Percentiles rank a stretch among this genome's conserved stretches.
Conservation (phyloP, 2,329 filamentous ascomycete species). For the Scolecobasidium constrictum region DNA sequence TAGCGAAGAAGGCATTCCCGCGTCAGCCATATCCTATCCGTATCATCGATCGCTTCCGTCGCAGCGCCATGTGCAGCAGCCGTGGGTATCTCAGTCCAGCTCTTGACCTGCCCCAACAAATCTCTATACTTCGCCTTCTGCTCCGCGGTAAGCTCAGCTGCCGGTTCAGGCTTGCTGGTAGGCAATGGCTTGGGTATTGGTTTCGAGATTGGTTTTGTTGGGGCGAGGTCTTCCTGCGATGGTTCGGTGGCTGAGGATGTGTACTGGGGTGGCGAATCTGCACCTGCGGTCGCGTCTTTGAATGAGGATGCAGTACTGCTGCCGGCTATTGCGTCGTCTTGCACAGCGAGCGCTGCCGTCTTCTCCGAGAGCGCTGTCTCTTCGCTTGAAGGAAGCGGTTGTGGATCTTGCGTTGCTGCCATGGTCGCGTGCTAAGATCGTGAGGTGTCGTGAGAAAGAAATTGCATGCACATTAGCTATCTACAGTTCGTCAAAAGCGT, state of each 20-base stretch:
- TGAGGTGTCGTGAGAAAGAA: no score
- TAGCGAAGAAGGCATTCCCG: conserved; percentile 88
- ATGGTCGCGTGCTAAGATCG: no score
- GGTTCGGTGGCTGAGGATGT: conserved; percentile 17
- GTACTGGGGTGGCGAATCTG: no score
- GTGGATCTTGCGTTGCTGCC: not conserved
- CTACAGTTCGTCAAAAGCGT: no score
- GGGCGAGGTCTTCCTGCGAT: not conserved
- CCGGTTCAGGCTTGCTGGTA: conserved; percentile 44
- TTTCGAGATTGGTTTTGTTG: conserved; percentile 31
- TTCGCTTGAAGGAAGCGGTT: not conserved
- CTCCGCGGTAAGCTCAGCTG: conserved; percentile 56
- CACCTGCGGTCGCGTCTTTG: conserved; percentile 7
- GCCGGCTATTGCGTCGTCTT: not conserved
- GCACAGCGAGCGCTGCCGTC: not conserved
- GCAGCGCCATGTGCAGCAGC: conserved; percentile 48
- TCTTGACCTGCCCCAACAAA: conserved; percentile 58
- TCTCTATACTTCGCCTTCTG: conserved; percentile 73
- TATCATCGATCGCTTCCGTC: conserved; percentile 58
- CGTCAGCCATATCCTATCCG: conserved; percentile 82
- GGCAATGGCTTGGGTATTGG: conserved; percentile 50
- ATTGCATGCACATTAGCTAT: no score
- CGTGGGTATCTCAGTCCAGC: conserved; percentile 60
- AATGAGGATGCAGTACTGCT: not conserved
- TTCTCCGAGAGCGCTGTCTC: not conserved